phyloP scores from a whole-genome alignment of 148 eudicot genomes.

The Amaranthus palmeri region DNA sequence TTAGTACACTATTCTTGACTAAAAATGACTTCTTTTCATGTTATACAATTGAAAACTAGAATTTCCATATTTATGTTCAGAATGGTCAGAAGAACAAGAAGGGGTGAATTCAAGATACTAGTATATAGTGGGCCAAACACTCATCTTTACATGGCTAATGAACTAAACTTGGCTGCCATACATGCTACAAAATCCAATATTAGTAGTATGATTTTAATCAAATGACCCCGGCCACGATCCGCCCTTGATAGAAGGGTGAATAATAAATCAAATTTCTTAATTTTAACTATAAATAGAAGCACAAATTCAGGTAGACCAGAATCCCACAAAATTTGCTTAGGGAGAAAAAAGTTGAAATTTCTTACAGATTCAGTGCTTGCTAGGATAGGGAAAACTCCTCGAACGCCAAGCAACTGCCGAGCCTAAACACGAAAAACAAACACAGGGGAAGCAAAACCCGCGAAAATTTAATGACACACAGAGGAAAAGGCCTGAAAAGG shows the following conservation, averaged over 20 bases:
- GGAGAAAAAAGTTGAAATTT: neutral
- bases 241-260: too few species aligned
- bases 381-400: slow-evolving; percentile 53
- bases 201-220: too few species aligned
- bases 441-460: neutral
- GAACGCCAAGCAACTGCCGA: slow-evolving; percentile 51
- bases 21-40: too few species aligned
- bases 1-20: too few species aligned
- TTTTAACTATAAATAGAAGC: neutral
- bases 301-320: neutral
- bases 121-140: too few species aligned
- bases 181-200: neutral
- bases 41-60: too few species aligned
- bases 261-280: too few species aligned
- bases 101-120: neutral
- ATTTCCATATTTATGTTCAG: neutral
- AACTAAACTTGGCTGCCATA: too few species aligned
- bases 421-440: slow-evolving; percentile 35
- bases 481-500: neutral
- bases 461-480: neutral
- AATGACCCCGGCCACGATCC: too few species aligned
- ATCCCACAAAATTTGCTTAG: neutral
- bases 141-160: too few species aligned
- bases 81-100: neutral
- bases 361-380: slow-evolving; percentile 53